A percentile compares a stretch with the other conserved stretches of the same genome.
Evolutionary conservation across 139 green algal genomes (phyloP).

Genomic region (Chlamydomonas urium): DNA sequence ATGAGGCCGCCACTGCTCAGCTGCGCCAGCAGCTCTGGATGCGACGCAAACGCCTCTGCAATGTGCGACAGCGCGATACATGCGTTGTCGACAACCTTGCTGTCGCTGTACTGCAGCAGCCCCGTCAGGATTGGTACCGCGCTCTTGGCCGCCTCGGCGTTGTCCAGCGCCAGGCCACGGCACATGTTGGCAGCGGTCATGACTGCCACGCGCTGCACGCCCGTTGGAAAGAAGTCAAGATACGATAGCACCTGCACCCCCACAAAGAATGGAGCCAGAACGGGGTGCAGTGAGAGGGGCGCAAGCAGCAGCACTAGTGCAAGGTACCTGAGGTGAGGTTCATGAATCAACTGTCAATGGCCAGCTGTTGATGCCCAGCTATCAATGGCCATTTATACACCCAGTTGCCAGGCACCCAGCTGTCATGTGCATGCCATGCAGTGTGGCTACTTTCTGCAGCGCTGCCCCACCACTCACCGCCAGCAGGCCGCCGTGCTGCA

Average conservation of each 20-base stretch:
- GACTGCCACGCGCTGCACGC: constrained; percentile 87
- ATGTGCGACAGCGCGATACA: constrained; percentile 81
- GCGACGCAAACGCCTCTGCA: constrained; percentile 54
- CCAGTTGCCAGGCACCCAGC: too few relatives aligned
- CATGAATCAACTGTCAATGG: too few relatives aligned
- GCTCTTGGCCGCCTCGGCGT: constrained; percentile 53
- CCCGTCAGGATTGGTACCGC: constrained; percentile 82
- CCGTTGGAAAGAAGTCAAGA: constrained; percentile 93
- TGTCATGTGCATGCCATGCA: too few relatives aligned
- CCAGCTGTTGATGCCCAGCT: too few relatives aligned
- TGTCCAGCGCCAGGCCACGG: constrained; percentile 42
- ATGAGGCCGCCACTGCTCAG: constrained; percentile 73
- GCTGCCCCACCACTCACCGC: constrained; percentile 46
- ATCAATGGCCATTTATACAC: too few relatives aligned
- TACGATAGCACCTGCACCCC: constrained; percentile 85
- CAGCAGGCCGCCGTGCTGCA: constrained; percentile 76
- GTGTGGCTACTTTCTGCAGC: too few relatives aligned
- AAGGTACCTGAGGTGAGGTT: too few relatives aligned
- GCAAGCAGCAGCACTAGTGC: too few relatives aligned
- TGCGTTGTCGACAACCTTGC: constrained; percentile 85
- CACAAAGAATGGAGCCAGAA: too few relatives aligned
- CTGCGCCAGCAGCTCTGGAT: constrained; percentile 55
- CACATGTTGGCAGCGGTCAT: constrained; percentile 90
- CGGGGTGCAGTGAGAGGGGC: too few relatives aligned
- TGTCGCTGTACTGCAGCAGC: constrained; percentile 80